Conservation (phyloP, 2,329 filamentous ascomycete genomes). For the Penicillium decumbens region DNA sequence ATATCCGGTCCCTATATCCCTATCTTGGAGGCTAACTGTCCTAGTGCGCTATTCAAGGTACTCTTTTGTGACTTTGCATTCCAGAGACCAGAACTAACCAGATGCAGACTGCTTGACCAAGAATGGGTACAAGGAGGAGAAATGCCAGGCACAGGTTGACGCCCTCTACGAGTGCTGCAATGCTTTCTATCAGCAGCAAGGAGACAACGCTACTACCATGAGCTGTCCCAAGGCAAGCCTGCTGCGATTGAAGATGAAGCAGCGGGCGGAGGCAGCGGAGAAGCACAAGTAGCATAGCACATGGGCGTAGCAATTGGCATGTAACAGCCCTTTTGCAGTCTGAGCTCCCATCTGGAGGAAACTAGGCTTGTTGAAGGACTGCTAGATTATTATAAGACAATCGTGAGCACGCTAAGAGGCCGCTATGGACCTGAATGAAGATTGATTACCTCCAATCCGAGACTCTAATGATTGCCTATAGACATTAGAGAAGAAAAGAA, state of each 20-base stretch:
- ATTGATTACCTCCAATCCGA: slow-evolving; percentile 86
- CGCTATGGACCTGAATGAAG: slow-evolving; percentile 79
- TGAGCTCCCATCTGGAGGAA: slow-evolving; percentile 51
- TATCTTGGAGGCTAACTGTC: slow-evolving; percentile 10
- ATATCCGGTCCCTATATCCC: not conserved
- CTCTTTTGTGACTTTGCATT: slow-evolving; percentile 2
- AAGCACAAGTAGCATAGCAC: slow-evolving; percentile 10
- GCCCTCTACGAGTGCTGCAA: slow-evolving; percentile 92
- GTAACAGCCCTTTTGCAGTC: slow-evolving; percentile 49
- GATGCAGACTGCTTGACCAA: slow-evolving; percentile 71
- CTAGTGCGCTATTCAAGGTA: slow-evolving; percentile 88
- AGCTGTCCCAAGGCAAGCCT: slow-evolving; percentile 83
- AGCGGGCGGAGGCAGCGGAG: slow-evolving; percentile 50
- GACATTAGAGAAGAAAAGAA: slow-evolving; percentile 51
- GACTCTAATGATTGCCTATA: slow-evolving; percentile 98
- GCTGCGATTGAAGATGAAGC: slow-evolving; percentile 78
- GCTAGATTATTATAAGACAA: slow-evolving; percentile 76
- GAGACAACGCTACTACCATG: slow-evolving; percentile 68
- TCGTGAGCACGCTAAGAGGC: slow-evolving; percentile 96
- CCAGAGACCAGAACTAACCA: slow-evolving; percentile 4
- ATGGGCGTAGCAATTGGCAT: slow-evolving; percentile 20
- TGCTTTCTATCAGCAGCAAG: slow-evolving; percentile 74
- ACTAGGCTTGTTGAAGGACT: slow-evolving; percentile 69
- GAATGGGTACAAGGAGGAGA: slow-evolving; percentile 80
- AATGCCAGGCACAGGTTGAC: slow-evolving; percentile 71